Evolutionary conservation across 164 flowering plant species (phyloP), one percentile per base, ranked within the genome.

Genomic region (Magnolia changhungtana): DNA sequence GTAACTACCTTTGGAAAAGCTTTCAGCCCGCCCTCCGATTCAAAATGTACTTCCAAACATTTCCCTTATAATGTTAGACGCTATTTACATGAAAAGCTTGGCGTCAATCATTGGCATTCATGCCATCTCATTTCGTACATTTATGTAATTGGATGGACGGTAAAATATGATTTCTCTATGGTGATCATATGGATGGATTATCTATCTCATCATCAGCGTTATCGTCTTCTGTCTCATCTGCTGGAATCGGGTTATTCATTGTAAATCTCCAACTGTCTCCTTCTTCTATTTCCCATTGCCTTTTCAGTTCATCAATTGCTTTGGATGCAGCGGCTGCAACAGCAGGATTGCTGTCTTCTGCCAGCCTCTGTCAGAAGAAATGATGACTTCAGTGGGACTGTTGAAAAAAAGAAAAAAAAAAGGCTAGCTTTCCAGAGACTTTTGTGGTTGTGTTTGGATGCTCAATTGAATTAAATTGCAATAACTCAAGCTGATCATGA

Each of bases 211-310:
- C 80, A 49, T 74, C 67, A 59, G 81, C 86, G 67, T 63, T 50
- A 52, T 19, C 37, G 18, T 84, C 86, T 58, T 27, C 71, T 19
- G 20, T 50, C 63, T 78, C 82, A 13, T 75, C 76, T 24, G 21
- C n/a, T 59, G 78, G 81, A 52, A 69, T 83, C 72, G 81, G 83
- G 31, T 52, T 29, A 80, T 86, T 84, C 92, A 91, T 84, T 68
- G 78, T 90, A 84, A 95, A 95, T 76, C 89, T 86, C 95, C 90
- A 93, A 80, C 87, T 90, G 66, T 96, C 98, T 11, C 97, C 99
- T 75, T 93, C 99, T 80, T 89, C 93, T 58, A 96, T 89, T 76
- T 96, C 89, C 98, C 95, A 96, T 76, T 96, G 99, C 79, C 86
- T 90, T 80, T 91, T 93, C 76, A 93, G 85, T 75, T 93, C 99